Conservation (phyloP, 1,284 basidiomycete species). For the Heliocybe sulcata region DNA sequence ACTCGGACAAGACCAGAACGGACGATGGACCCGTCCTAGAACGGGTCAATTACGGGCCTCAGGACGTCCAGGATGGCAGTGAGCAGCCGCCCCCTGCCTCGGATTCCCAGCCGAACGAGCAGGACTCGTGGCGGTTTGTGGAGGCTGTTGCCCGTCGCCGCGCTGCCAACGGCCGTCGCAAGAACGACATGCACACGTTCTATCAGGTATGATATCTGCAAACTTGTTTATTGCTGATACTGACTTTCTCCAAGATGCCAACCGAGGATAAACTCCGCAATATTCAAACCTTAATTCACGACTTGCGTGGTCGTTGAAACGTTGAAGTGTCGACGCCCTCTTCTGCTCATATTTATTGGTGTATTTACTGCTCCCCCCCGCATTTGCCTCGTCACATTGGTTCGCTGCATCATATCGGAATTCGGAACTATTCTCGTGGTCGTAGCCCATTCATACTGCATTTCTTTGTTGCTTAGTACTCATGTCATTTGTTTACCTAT, state of each 20-base stretch:
- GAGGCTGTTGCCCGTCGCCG: slow-evolving; percentile 38
- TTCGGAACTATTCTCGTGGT: background rate
- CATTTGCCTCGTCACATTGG: too few relatives aligned
- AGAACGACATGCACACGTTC: slow-evolving; percentile 39
- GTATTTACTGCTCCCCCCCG: too few relatives aligned
- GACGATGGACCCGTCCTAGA: background rate
- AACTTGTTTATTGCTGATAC: background rate
- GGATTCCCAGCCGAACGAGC: background rate
- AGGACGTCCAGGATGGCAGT: slow-evolving; percentile 5
- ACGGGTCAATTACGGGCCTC: background rate
- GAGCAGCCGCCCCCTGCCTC: slow-evolving; percentile 8
- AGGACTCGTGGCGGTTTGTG: slow-evolving; percentile 29
- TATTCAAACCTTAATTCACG: slow-evolving; percentile 28
- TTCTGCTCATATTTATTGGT: too few relatives aligned
- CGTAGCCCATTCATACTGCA: too few relatives aligned
- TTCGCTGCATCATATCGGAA: background rate
- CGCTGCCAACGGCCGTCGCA: slow-evolving; percentile 29
- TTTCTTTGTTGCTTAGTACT: too few relatives aligned
- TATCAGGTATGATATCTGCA: slow-evolving; percentile 36
- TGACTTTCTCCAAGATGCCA: slow-evolving; percentile 34
- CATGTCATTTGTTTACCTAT: too few relatives aligned
- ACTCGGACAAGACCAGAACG: slow-evolving; percentile 4
- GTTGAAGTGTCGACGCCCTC: background rate
- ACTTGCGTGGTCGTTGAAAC: slow-evolving; percentile 13
- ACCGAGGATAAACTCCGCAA: slow-evolving; percentile 42